A percentile compares a stretch with the other conserved stretches of the same genome.
Conservation (phyloP, 805 yeast genomes). For the Starmerella cellae region DNA sequence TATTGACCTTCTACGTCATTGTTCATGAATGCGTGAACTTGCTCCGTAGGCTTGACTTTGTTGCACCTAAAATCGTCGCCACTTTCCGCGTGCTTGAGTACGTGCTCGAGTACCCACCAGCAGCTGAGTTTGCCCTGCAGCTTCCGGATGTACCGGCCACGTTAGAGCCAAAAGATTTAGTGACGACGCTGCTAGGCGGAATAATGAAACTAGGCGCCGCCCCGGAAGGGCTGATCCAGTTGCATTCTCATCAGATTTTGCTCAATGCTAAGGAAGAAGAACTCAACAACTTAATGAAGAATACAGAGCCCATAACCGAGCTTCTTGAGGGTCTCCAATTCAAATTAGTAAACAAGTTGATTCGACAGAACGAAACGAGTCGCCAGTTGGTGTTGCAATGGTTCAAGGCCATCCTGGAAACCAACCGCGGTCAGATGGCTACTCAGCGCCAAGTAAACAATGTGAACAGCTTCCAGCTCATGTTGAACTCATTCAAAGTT, state of each 20-base stretch:
- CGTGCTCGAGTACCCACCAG: conserved; percentile 1
- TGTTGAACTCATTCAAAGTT: conserved; percentile 60
- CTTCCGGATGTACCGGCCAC: neutral
- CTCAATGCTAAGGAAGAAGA: conserved; percentile 25
- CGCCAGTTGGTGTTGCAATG: conserved; percentile 52
- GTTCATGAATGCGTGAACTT: neutral
- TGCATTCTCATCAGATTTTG: conserved; percentile 27
- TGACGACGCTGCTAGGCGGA: conserved; percentile 3
- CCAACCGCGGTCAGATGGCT: conserved; percentile 78
- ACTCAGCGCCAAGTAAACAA: conserved; percentile 52
- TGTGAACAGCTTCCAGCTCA: conserved; percentile 65
- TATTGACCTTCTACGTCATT: neutral
- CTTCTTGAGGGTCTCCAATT: conserved; percentile 43
- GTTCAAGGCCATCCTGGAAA: conserved; percentile 61
- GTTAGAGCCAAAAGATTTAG: conserved; percentile 2
- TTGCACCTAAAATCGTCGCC: conserved; percentile 4
- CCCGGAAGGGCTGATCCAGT: conserved; percentile 12
- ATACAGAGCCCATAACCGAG: conserved; percentile 24
- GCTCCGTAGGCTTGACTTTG: conserved; percentile 3
- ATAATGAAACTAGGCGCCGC: conserved; percentile 1
- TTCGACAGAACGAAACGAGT: conserved; percentile 57
- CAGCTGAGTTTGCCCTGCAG: conserved; percentile 3
- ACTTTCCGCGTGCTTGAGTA: conserved; percentile 3
- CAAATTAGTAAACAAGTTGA: conserved; percentile 53
- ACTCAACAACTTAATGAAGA: conserved; percentile 27